Conservation (phyloP, 106 monocot species). For the Allium sativum region DNA sequence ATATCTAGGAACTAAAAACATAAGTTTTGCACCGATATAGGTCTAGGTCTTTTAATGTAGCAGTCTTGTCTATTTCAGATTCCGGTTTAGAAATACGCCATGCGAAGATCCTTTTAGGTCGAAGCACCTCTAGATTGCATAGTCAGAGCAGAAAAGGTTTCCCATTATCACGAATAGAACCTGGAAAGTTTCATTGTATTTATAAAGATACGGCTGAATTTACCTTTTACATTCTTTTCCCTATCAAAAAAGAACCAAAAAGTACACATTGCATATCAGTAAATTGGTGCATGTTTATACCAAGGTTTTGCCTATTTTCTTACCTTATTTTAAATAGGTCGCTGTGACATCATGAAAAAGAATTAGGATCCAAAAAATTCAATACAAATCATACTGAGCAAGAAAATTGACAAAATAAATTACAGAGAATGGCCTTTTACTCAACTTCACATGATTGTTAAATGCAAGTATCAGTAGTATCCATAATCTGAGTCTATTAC, state of each 20-base stretch:
- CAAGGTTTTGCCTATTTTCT: not conserved
- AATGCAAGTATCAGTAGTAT: no score
- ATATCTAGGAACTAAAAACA: no score
- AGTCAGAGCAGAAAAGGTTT: slow-evolving; percentile 79
- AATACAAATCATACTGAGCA: no score
- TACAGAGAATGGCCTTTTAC: no score
- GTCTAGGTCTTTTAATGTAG: slow-evolving; percentile 84
- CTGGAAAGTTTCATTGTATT: slow-evolving; percentile 15
- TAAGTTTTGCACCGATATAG: slow-evolving; percentile 7
- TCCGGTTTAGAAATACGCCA: slow-evolving; percentile 73
- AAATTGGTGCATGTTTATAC: not conserved
- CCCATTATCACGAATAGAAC: slow-evolving; percentile 98
- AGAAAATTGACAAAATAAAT: no score
- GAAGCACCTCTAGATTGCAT: slow-evolving; percentile 61
- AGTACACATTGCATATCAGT: not conserved
- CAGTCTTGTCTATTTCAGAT: slow-evolving; percentile 61
- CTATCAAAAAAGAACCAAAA: not conserved
- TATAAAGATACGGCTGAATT: not conserved
- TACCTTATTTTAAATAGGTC: no score
- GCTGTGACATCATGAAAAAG: no score
- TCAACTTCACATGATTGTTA: no score
- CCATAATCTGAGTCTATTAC: no score
- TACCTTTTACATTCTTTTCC: not conserved
- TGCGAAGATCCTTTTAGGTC: slow-evolving; percentile 91
- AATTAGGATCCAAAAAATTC: no score